Base-by-base conservation (phyloP, 2,329 filamentous ascomycete genomes). In the Ophiostoma australiae region DNA sequence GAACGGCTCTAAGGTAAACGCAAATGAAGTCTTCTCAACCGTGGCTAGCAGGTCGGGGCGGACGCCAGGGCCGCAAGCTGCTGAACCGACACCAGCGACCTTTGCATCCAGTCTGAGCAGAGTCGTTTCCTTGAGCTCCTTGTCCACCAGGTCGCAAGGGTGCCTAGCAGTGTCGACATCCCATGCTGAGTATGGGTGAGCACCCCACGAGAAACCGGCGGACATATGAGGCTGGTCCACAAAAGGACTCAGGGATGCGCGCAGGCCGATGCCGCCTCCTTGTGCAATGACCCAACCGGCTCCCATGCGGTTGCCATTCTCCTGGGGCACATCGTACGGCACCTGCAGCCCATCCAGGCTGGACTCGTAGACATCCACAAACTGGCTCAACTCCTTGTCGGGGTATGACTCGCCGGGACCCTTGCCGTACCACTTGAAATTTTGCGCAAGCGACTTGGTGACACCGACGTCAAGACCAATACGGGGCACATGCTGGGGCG, bases 301-400 rank as follows among this genome's bases (percentile, higher is more conserved):
- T 44, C 86, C 86, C 70, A 85, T 86, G 17, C 86, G 81, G 76
- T 91, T 91, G 0, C 87, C 87, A 69, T 85, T 87, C 75, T 91
- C 89, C 76, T 92, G 89, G 0, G 89, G 89, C 31, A 88, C 87
- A 23, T 91, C 89, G 75, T 90, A 91, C 0, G 82, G 80, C 0
- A 84, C 83, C 76, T 85, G 84, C 35, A 91, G 80, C 0, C 84
- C 81, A 0, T 82, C 80, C 1, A 88, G 79, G 0, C 76, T 76
- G 1, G 75, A 77, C 0, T 76, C 76, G 77, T 81, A 87, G 58
- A 86, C 80, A 1, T 84, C 88, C 0, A 87, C 76, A 1, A 79
- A 80, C 74, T 89, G 87, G 1, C 86, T 71, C 70, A 81, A 75
- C 72, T 85, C 84, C 79, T 87, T 89, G 78, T 91, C 89, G 7